Evolutionary conservation across 2,329 filamentous ascomycete species (phyloP), one percentile per base, ranked within the genome.

Genomic region (Stagonosporopsis chrysanthemi): DNA sequence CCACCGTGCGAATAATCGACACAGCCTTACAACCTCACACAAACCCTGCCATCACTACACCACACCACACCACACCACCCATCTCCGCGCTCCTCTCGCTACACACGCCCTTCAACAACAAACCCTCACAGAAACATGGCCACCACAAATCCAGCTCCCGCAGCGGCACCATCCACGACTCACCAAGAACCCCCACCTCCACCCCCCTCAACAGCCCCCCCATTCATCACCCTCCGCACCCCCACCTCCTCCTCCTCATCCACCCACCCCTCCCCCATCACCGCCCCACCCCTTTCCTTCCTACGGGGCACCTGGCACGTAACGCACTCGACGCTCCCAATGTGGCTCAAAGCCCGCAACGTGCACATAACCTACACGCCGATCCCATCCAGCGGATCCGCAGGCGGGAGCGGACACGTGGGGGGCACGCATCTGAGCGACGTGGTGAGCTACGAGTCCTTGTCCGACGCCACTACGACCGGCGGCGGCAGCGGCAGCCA

Each of bases 331-430:
- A 74, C 75, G 6, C 71, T 77, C 1, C 75, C 75, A 52, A 92
- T 95, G 89, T 96, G 91, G 91, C 87, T 87, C 66, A 84, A 85
- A 43, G 88, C 90, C 50, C 88, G 87, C 73, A 95, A 95, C 77
- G 90, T 96, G 14, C 84, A 84, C 68, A 94, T 96, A 73, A 89
- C 86, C 31, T 96, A 96, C 81, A 84, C 78, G 9, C 75, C 83
- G 69, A 56, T 58, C 47, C 51, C 66, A 3, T 41, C 51, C 22
- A 69, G 66, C 11, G 51, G 40, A 5, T 11, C 12, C 4, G 36
- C 46, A 1, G 46, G 45, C n/a, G 46, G 53, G 0, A 35, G 11
- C 12, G 36, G 47, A 4, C 59, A 66, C 7, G 63, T 75, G 47
- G 5, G 4, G 15, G 41, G 47, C 11, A 28, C 75, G 55, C 52